Percentiles rank a stretch among this genome's conserved stretches.
phyloP scores from a whole-genome alignment of 495 filamentous ascomycete genomes.

The Penicillium goetzii region DNA sequence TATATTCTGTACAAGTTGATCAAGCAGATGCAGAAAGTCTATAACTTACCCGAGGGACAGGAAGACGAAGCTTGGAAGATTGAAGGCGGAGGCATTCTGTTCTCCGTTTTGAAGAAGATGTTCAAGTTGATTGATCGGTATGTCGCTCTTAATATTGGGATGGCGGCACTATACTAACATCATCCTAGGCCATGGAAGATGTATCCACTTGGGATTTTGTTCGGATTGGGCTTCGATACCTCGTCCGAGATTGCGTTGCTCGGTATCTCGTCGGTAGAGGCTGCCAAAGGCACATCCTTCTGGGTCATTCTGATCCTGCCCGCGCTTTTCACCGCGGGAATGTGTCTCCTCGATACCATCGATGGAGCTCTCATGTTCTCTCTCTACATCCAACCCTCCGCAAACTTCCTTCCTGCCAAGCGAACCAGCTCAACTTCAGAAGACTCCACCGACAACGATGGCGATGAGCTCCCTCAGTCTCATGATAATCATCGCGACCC shows the following conservation, averaged over 20 bases:
- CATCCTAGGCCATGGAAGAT: conserved; percentile 84
- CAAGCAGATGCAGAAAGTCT: conserved; percentile 62
- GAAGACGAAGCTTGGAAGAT: conserved; percentile 66
- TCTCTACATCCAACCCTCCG: conserved; percentile 72
- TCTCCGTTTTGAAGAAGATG: conserved; percentile 69
- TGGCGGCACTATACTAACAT: conserved; percentile 5
- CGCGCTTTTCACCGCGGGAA: conserved; percentile 86
- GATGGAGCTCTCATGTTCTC: conserved; percentile 96
- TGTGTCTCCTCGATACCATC: conserved; percentile 88
- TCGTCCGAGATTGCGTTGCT: conserved; percentile 91
- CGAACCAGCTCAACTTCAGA: conserved; percentile 22
- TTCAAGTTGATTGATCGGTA: conserved; percentile 82
- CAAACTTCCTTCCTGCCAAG: conserved; percentile 49
- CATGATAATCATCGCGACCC: conserved; percentile 61
- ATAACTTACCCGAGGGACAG: conserved; percentile 55
- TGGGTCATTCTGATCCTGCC: conserved; percentile 97
- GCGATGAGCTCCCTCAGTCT: conserved; percentile 31
- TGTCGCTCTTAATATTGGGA: background rate
- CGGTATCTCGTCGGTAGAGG: conserved; percentile 86
- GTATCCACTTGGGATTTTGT: conserved; percentile 86
- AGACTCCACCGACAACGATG: conserved; percentile 18
- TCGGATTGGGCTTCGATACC: conserved; percentile 95
- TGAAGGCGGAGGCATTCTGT: conserved; percentile 76
- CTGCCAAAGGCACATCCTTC: conserved; percentile 79
- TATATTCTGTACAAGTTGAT: conserved; percentile 83